Evolutionary conservation across 2,329 filamentous ascomycete species (phyloP).

Genomic region (Acrodontium crateriforme): DNA sequence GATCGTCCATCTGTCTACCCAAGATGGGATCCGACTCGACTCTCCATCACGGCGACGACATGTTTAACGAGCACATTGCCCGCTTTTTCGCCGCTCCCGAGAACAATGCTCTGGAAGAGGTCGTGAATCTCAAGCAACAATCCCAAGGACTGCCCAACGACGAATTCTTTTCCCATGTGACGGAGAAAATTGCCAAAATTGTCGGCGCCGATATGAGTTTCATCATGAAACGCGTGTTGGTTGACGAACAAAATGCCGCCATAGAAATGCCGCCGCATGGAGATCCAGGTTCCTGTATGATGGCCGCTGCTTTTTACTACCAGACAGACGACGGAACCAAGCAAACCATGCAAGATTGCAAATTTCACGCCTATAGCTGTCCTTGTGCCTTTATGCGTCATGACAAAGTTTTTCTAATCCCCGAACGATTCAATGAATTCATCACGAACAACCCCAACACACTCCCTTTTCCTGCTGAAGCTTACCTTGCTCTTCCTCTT

Average conservation of each 20-base stretch:
- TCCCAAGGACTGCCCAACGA: constrained; percentile 41
- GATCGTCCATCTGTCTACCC: constrained; percentile 12
- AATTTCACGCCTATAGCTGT: constrained; percentile 50
- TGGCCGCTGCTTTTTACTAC: constrained; percentile 54
- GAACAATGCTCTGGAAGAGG: constrained; percentile 45
- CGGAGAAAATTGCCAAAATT: constrained; percentile 50
- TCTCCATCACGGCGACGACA: constrained; percentile 6
- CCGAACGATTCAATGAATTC: constrained; percentile 45
- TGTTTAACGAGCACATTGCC: constrained; percentile 7
- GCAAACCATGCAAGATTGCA: constrained; percentile 45
- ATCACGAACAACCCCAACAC: constrained; percentile 47
- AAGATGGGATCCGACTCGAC: constrained; percentile 6
- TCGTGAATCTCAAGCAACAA: constrained; percentile 45
- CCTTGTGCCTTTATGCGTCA: constrained; percentile 58
- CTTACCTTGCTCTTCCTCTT: constrained; percentile 53
- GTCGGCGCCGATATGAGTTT: constrained; percentile 54
- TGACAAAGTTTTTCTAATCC: constrained; percentile 56
- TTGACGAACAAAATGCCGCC: constrained; percentile 43
- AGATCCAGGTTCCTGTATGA: constrained; percentile 47
- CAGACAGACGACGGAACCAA: constrained; percentile 40
- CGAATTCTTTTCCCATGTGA: constrained; percentile 50
- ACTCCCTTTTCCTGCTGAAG: constrained; percentile 48
- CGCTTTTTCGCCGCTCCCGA: constrained; percentile 29
- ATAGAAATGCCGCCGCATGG: constrained; percentile 48
- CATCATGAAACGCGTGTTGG: constrained; percentile 49